phyloP scores from a whole-genome alignment of 116 monocot genomes.

The Posidonia oceanica region DNA sequence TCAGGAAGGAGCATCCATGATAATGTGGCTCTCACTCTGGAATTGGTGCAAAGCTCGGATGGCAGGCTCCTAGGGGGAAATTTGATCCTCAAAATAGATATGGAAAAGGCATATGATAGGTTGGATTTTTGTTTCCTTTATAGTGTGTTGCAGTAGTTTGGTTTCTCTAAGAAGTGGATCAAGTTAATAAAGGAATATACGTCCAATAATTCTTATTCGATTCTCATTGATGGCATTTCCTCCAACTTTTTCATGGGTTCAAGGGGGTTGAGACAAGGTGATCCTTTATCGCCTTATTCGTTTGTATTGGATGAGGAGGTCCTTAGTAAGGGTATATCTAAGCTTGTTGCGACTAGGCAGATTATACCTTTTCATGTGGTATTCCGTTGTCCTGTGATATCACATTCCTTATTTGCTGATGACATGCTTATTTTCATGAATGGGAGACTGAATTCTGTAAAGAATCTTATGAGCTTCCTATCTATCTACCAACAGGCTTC shows the following conservation, averaged over 20 bases:
- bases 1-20: no score
- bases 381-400: not conserved
- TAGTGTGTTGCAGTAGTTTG: no score
- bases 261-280: no score
- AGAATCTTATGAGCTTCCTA: not conserved
- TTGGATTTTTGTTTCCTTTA: no score
- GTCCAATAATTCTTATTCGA: not conserved
- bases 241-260: not conserved
- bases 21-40: no score
- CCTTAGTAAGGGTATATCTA: not conserved
- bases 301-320: not conserved
- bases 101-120: no score
- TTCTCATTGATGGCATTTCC: not conserved
- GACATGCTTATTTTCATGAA: not conserved
- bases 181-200: not conserved
- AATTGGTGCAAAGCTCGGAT: no score
- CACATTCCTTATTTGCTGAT: not conserved
- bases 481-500: not conserved
- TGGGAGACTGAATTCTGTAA: not conserved
- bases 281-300: not conserved
- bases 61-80: no score
- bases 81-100: no score
- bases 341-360: not conserved
- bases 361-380: not conserved
- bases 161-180: no score